Percentiles rank a stretch among this genome's conserved stretches.
Conservation (phyloP, 2,329 filamentous ascomycete species). For the Ceratocystis eucalypticola region DNA sequence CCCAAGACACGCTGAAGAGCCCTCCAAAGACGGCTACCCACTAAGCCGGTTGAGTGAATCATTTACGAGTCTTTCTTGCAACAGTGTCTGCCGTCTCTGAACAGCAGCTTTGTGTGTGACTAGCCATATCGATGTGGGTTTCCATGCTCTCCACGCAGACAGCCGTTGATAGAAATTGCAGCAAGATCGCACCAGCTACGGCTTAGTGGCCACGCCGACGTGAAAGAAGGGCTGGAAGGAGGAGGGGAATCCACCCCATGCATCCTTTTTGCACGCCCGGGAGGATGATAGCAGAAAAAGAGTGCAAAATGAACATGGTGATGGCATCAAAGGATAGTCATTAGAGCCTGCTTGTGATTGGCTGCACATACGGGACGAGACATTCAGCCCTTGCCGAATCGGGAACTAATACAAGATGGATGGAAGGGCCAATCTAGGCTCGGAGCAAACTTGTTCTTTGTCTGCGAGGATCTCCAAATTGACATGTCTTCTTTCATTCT, state of each 20-base stretch:
- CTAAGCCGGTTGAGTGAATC: not conserved
- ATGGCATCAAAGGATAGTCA: not conserved
- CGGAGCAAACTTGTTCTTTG: not conserved
- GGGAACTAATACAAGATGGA: not conserved
- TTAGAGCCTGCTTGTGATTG: not conserved
- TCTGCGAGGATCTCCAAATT: not conserved
- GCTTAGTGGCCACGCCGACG: not conserved
- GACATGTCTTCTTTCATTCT: not conserved
- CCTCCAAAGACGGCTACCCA: too few relatives aligned
- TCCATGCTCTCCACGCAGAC: not conserved
- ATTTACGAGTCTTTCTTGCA: not conserved
- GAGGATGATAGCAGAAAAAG: not conserved
- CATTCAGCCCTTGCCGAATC: constrained; percentile 2
- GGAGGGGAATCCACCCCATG: not conserved
- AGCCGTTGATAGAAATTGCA: not conserved
- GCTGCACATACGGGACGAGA: constrained; percentile 11
- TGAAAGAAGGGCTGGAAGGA: not conserved
- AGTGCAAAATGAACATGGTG: not conserved
- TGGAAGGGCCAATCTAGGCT: not conserved
- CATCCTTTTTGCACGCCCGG: not conserved
- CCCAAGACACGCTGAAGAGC: too few relatives aligned
- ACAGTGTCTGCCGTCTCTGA: not conserved
- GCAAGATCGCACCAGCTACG: not conserved
- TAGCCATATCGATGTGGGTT: not conserved
- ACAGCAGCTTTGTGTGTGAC: not conserved